Conservation (phyloP, 495 filamentous ascomycete species). For the Annulohypoxylon stygium region DNA sequence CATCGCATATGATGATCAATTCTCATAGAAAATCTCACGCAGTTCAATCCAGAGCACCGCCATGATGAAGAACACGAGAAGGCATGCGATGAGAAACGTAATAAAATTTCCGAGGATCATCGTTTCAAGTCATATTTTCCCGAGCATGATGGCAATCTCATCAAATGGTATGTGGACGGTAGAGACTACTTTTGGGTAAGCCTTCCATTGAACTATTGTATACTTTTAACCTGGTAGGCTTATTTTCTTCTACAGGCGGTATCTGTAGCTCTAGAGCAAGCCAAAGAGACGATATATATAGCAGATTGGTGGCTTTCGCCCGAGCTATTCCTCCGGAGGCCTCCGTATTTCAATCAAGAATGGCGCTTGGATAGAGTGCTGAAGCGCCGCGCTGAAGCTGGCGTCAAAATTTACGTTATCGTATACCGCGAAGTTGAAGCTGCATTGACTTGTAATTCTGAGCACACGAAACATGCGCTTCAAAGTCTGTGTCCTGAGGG, state of each 20-base stretch:
- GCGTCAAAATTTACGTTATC: conserved; percentile 94
- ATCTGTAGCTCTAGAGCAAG: conserved; percentile 84
- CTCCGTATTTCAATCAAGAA: conserved; percentile 82
- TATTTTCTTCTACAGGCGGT: conserved; percentile 67
- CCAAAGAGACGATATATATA: conserved; percentile 94
- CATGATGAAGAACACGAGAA: conserved; percentile 96
- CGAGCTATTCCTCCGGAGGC: conserved; percentile 89
- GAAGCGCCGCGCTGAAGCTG: conserved; percentile 88
- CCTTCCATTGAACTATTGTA: conserved; percentile 9
- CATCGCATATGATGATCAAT: background rate
- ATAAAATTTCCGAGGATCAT: conserved; percentile 76
- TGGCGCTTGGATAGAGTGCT: conserved; percentile 89
- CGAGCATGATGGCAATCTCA: conserved; percentile 81
- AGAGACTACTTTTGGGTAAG: conserved; percentile 88
- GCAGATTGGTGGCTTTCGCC: conserved; percentile 98
- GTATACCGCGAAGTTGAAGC: conserved; percentile 92
- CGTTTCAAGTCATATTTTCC: conserved; percentile 92
- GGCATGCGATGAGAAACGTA: conserved; percentile 82
- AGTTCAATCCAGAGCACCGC: conserved; percentile 89
- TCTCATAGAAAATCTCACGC: conserved; percentile 12
- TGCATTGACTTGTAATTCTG: conserved; percentile 91
- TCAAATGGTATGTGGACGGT: conserved; percentile 98
- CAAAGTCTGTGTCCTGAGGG: conserved; percentile 84
- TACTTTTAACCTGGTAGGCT: background rate
- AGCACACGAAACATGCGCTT: conserved; percentile 91